A percentile compares a stretch with the other conserved stretches of the same genome.
phyloP scores from a whole-genome alignment of 2,329 filamentous ascomycete species.

The Trichoderma koningii region DNA sequence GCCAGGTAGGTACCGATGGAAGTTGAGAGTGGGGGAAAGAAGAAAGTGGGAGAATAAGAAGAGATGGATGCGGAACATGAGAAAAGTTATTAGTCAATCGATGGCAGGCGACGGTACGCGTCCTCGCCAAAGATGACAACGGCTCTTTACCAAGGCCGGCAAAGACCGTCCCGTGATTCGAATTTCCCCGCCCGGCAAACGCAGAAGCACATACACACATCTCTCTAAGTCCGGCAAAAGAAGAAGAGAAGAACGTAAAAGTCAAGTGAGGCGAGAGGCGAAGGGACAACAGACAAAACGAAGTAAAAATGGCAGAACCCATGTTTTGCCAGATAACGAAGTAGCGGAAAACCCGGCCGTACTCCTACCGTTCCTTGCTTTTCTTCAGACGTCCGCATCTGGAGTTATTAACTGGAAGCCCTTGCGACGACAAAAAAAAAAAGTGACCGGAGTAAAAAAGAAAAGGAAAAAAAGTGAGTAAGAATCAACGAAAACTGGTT shows the following conservation, averaged over 20 bases:
- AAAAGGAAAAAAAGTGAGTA: background rate
- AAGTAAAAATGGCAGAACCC: conserved; percentile 15
- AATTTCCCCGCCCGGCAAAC: conserved; percentile 23
- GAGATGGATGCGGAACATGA: background rate
- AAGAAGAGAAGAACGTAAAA: background rate
- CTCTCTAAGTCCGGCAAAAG: conserved; percentile 25
- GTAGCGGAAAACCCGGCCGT: conserved; percentile 23
- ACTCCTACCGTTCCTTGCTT: conserved; percentile 27
- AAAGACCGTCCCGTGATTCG: conserved; percentile 25
- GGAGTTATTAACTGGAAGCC: conserved; percentile 26
- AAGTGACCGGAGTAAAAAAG: conserved; percentile 10
- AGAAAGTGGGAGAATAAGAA: background rate
- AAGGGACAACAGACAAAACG: conserved; percentile 10
- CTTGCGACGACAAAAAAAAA: conserved; percentile 8
- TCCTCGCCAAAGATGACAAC: conserved; percentile 16
- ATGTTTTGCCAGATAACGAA: conserved; percentile 21
- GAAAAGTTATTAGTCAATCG: conserved; percentile 21
- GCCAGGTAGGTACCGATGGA: conserved; percentile 9
- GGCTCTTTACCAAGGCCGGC: conserved; percentile 25
- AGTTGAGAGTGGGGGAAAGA: background rate
- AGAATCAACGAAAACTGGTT: conserved; percentile 11
- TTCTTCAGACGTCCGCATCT: conserved; percentile 21
- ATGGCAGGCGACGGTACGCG: conserved; percentile 9
- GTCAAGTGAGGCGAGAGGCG: background rate
- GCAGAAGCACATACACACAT: conserved; percentile 22